Percentiles rank a stretch among this genome's conserved stretches.
Conservation (phyloP, 2,329 filamentous ascomycete species). For the Blastomyces emzantsi region DNA sequence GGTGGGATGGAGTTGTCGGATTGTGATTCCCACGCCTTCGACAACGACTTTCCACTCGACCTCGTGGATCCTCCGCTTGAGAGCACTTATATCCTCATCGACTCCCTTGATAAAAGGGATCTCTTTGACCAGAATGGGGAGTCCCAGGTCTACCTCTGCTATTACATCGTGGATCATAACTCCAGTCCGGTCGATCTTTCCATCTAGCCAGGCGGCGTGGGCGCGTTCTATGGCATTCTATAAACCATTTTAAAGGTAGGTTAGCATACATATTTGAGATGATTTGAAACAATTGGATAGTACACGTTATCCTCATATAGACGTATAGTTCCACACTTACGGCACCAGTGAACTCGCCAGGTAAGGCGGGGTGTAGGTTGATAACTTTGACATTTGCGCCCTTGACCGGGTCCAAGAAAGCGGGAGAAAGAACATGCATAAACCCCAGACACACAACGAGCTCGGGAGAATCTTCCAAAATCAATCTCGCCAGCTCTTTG, state of each 20-base stretch:
- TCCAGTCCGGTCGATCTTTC: slow-evolving; percentile 60
- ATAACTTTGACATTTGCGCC: slow-evolving; percentile 58
- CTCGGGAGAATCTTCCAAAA: slow-evolving; percentile 58
- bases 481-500: slow-evolving; percentile 58
- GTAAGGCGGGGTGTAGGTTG: slow-evolving; percentile 71
- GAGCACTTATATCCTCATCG: slow-evolving; percentile 54
- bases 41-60: slow-evolving; percentile 74
- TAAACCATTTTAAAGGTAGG: not conserved
- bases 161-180: slow-evolving; percentile 88
- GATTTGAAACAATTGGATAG: not conserved
- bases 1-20: slow-evolving; percentile 23
- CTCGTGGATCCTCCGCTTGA: slow-evolving; percentile 65
- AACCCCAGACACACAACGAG: slow-evolving; percentile 75
- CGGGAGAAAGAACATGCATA: slow-evolving; percentile 70
- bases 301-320: not conserved
- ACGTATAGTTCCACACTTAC: slow-evolving; percentile 25
- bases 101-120: slow-evolving; percentile 53
- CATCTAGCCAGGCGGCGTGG: slow-evolving; percentile 60
- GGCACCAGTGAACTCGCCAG: slow-evolving; percentile 66
- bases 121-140: slow-evolving; percentile 61
- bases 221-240: slow-evolving; percentile 65
- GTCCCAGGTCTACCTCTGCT: slow-evolving; percentile 68
- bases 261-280: not conserved
- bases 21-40: slow-evolving; percentile 48
- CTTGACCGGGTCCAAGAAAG: slow-evolving; percentile 61